Percentiles rank a stretch among this genome's conserved stretches.
phyloP scores from a whole-genome alignment of 2,329 filamentous ascomycete species.

The Periconia macrospinosa region DNA sequence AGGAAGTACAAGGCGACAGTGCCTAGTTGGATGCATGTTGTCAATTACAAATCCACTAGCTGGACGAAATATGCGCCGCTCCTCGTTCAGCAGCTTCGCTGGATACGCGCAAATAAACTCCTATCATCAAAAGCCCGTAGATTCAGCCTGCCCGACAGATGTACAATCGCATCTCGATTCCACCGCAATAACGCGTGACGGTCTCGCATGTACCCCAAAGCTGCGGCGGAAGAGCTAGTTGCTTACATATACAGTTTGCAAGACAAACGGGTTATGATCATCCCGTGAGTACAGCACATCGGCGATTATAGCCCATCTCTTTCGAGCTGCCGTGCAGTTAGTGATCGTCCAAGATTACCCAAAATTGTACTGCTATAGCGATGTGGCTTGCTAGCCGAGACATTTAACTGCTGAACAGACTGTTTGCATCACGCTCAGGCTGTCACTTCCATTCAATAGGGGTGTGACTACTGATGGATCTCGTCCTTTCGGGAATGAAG shows the following conservation, averaged over 20 bases:
- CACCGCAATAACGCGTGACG: not conserved
- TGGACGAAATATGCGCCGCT: not conserved
- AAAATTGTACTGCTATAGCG: not conserved
- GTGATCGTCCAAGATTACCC: not conserved
- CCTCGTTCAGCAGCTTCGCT: not conserved
- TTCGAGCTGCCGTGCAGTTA: not conserved
- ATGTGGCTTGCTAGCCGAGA: not conserved
- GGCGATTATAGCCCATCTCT: not conserved
- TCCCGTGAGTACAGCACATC: not conserved
- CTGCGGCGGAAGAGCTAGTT: not conserved
- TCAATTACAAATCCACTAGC: not conserved
- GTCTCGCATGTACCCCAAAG: not conserved
- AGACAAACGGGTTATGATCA: not conserved
- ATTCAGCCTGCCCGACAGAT: not conserved
- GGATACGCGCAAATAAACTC: too few relatives aligned
- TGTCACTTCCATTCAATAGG: not conserved
- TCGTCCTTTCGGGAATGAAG: not conserved
- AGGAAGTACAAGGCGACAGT: not conserved
- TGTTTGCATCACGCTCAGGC: not conserved
- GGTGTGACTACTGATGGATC: not conserved
- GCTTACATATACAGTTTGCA: not conserved
- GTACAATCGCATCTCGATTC: not conserved
- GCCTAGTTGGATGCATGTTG: not conserved
- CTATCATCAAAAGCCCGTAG: too few relatives aligned
- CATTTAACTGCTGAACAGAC: not conserved